A percentile compares a stretch with the other conserved stretches of the same genome.
phyloP scores from a whole-genome alignment of 441 rosid species.

The Populus tomentosa region DNA sequence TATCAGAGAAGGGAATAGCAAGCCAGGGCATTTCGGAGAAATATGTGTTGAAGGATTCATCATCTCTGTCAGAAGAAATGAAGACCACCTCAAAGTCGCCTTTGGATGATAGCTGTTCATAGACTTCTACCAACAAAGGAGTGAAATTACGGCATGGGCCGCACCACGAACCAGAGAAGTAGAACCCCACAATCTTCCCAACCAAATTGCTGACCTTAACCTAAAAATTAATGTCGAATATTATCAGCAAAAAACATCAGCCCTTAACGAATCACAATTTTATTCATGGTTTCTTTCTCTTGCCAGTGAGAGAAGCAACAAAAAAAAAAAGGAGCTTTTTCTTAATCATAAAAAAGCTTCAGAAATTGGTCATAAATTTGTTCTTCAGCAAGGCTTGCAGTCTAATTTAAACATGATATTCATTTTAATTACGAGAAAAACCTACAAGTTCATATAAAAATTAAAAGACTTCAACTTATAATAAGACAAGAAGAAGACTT shows the following conservation, averaged over 20 bases:
- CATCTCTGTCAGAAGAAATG: conserved; percentile 33
- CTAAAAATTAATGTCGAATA: too few species aligned
- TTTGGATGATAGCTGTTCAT: conserved; percentile 21
- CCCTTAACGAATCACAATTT: not conserved
- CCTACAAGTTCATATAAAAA: not conserved
- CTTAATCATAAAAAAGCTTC: too few species aligned
- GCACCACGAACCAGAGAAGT: too few species aligned
- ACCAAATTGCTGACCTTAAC: too few species aligned
- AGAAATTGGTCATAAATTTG: too few species aligned
- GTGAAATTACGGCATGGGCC: conserved; percentile 26
- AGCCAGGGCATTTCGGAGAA: conserved; percentile 50
- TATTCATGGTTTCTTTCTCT: not conserved
- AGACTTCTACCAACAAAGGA: conserved; percentile 22
- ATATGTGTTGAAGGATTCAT: conserved; percentile 22
- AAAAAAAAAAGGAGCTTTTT: too few species aligned
- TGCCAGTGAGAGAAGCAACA: too few species aligned
- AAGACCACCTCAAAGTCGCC: conserved; percentile 33
- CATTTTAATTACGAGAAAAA: too few species aligned
- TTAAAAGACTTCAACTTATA: too few species aligned
- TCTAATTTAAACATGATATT: too few species aligned
- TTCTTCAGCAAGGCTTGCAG: too few species aligned
- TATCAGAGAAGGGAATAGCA: conserved; percentile 38
- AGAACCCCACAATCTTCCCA: too few species aligned
- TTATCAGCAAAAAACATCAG: not conserved
- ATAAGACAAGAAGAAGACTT: not conserved